A percentile compares a stretch with the other conserved stretches of the same genome.
These are phyloP conservation scores for Teratosphaeria gauchensis DNA, from an alignment of 2,329 filamentous ascomycete species.

Conservation along the genomic window DNA sequence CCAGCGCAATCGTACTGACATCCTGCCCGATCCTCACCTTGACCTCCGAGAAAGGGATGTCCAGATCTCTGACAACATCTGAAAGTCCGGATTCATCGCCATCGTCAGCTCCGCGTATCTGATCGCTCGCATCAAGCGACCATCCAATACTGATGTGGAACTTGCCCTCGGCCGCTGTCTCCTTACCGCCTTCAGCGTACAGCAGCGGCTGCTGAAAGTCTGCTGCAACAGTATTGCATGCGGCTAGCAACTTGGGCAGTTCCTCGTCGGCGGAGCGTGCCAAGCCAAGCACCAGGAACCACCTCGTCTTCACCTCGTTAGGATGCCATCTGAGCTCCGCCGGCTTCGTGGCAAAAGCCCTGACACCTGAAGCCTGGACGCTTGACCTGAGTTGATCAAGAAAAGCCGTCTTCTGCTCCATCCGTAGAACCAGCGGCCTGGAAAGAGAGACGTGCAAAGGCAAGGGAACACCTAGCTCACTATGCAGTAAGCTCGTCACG, in stretches of 20 bases:
- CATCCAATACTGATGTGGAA: slow-evolving; percentile 91
- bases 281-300: slow-evolving; percentile 73
- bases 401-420: slow-evolving; percentile 62
- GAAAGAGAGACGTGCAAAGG: slow-evolving; percentile 91
- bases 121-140: slow-evolving; percentile 45
- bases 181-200: slow-evolving; percentile 41
- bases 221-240: slow-evolving; percentile 56
- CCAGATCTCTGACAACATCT: slow-evolving; percentile 5
- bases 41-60: slow-evolving; percentile 29
- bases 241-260: slow-evolving; percentile 46
- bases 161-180: slow-evolving; percentile 3
- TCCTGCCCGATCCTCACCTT: slow-evolving; percentile 41
- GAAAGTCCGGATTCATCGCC: not conserved
- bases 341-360: slow-evolving; percentile 37
- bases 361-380: slow-evolving; percentile 34
- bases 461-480: slow-evolving; percentile 64
- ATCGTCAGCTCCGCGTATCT: slow-evolving; percentile 12
- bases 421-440: slow-evolving; percentile 63
- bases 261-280: slow-evolving; percentile 25
- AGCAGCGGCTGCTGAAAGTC: slow-evolving; percentile 58
- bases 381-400: slow-evolving; percentile 43
- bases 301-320: slow-evolving; percentile 59
- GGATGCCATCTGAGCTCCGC: slow-evolving; percentile 52
- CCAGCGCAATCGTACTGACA: slow-evolving; percentile 11
- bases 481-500: slow-evolving; percentile 62